A percentile compares a stretch with the other conserved stretches of the same genome.
Evolutionary conservation across 2,329 filamentous ascomycete genomes (phyloP).

Genomic region (Trichoderma lentiforme): DNA sequence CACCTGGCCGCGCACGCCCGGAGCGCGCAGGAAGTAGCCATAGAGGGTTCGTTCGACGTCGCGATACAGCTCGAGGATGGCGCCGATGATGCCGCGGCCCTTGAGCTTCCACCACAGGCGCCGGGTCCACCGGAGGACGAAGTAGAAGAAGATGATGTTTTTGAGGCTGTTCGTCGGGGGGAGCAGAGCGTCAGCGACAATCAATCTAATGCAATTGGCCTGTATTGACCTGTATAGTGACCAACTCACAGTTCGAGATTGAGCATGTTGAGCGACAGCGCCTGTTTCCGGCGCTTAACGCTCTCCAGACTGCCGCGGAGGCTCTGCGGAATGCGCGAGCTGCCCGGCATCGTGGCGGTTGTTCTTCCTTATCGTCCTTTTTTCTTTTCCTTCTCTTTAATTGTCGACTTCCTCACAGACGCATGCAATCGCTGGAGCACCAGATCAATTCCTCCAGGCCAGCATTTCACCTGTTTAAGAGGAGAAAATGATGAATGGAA

Average conservation of each 20-base stretch:
- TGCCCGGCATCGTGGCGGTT: slow-evolving; percentile 54
- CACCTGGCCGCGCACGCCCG: slow-evolving; percentile 82
- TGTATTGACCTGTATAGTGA: no score
- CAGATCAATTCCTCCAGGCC: background rate
- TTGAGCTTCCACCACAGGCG: slow-evolving; percentile 79
- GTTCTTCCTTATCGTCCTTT: background rate
- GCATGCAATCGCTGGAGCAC: background rate
- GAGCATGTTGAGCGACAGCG: slow-evolving; percentile 55
- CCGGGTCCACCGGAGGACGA: slow-evolving; percentile 78
- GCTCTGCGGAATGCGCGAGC: slow-evolving; percentile 68
- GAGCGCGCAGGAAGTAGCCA: slow-evolving; percentile 78
- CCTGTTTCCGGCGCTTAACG: slow-evolving; percentile 55
- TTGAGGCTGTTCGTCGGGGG: slow-evolving; percentile 14
- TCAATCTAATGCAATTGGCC: background rate
- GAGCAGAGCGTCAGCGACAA: background rate
- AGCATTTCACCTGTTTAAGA: background rate
- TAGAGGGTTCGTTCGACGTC: slow-evolving; percentile 71
- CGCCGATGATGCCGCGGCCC: slow-evolving; percentile 82
- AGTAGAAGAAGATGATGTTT: slow-evolving; percentile 85
- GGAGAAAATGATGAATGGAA: background rate
- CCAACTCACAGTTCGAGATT: slow-evolving; percentile 66
- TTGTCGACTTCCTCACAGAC: background rate
- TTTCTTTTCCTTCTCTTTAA: background rate
- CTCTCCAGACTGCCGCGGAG: slow-evolving; percentile 63
- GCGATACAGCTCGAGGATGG: slow-evolving; percentile 69